Evolutionary conservation across 2,329 filamentous ascomycete genomes (phyloP), one percentile per base, ranked within the genome.

Genomic region (Boeremia exigua): DNA sequence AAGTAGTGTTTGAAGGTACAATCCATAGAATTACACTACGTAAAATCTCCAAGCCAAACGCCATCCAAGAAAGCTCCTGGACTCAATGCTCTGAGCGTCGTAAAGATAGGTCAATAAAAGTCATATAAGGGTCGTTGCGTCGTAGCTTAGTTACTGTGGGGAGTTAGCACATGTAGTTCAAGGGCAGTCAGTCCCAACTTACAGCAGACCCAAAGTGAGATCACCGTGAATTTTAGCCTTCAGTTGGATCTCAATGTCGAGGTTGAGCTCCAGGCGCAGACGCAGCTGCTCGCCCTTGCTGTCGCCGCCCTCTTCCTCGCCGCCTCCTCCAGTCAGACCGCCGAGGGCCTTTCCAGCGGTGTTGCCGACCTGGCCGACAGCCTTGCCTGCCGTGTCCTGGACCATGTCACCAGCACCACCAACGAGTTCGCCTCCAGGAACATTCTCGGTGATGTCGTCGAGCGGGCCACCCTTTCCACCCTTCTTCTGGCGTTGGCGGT

Each of bases 161-260:
- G 27, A 36, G 56, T 73, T 43, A 72, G 68, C 56, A 32, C 32
- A 30, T 14, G 8, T 4, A 19, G 17, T 34, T 47, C n/a, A 12
- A 27, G 4, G 8, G 23, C 2, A 4, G n/a, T 19, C 7, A 28
- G 27, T 8, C 23, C 17, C 34, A 34, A 77, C 77, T 72, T 77
- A 80, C 78, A 82, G 76, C 64, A 82, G 65, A 69, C 80, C 84
- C 49, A 87, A 69, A n/a, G 85, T 86, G 56, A 87, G 75, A 65
- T 87, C 84, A 75, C 84, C 84, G 60, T 86, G 84, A 62, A 87
- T 86, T 73, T 84, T 86, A n/a, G 84, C 84, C 77, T 87, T 87
- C 42, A 87, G 74, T 67, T 86, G 82, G 50, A 87, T 80, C 68
- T 87, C 84, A 68, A 87, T 84, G 69, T 86, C 84, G 57, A 87